Percentiles rank a stretch among this genome's conserved stretches.
Evolutionary conservation across 108 stramenopile genomes (phyloP).

Genomic region (Hondaea fermentalgiana): DNA sequence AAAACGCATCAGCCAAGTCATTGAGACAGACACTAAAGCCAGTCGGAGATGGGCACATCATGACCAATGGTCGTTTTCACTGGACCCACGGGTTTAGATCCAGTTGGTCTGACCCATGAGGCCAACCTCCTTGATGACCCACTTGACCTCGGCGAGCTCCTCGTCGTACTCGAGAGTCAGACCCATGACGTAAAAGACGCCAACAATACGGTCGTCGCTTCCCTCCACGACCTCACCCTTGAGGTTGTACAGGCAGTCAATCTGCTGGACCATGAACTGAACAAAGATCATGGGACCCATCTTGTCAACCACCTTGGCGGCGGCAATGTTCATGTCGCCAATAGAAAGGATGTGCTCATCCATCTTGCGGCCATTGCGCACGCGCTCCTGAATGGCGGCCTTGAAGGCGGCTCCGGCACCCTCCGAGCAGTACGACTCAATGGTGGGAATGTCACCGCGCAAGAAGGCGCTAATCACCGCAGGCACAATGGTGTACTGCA

Average conservation of each 20-base stretch:
- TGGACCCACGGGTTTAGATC: not conserved
- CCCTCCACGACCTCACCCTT: conserved; percentile 83
- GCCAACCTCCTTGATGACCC: conserved; percentile 82
- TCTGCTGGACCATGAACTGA: conserved; percentile 96
- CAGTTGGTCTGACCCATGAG: conserved; percentile 18
- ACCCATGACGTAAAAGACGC: conserved; percentile 85
- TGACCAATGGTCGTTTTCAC: too few relatives aligned
- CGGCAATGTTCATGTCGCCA: conserved; percentile 44
- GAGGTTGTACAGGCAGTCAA: conserved; percentile 86
- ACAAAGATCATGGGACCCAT: conserved; percentile 80
- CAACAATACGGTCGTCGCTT: conserved; percentile 74
- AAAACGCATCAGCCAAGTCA: too few relatives aligned
- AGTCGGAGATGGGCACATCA: too few relatives aligned
- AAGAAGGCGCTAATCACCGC: conserved; percentile 80
- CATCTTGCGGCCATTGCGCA: conserved; percentile 66
- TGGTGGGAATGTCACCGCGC: conserved; percentile 62
- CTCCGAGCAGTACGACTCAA: conserved; percentile 79
- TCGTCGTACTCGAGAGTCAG: conserved; percentile 91
- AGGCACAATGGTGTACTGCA: conserved; percentile 75
- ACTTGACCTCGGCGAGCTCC: conserved; percentile 71
- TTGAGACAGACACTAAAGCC: too few relatives aligned
- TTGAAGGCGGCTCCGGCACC: conserved; percentile 74
- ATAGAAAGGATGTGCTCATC: not conserved
- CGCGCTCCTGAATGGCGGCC: conserved; percentile 70
- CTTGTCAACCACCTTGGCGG: conserved; percentile 82